Percentiles rank a stretch among this genome's conserved stretches.
These are phyloP conservation scores for Phytophthora colocasiae DNA, from an alignment of 352 stramenopile species.

Conservation along the genomic window DNA sequence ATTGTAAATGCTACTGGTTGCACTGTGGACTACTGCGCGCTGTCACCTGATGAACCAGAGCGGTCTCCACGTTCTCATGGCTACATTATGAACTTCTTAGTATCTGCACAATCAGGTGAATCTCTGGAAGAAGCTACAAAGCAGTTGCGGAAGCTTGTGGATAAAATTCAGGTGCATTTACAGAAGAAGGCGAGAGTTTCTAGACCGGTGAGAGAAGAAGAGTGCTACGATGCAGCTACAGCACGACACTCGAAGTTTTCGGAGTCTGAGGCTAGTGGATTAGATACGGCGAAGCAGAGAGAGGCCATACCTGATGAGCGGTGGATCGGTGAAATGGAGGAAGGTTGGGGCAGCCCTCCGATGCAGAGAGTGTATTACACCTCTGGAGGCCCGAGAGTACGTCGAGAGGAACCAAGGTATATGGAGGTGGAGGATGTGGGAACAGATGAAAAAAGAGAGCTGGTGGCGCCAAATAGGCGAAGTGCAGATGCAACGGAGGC, in stretches of 20 bases:
- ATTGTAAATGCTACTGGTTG: constrained; percentile 60
- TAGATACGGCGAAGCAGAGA: constrained; percentile 9
- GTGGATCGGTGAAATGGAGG: constrained; percentile 5
- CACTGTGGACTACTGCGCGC: constrained; percentile 72
- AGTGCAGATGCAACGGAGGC: constrained; percentile 5
- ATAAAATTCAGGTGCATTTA: constrained; percentile 58
- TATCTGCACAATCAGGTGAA: constrained; percentile 49
- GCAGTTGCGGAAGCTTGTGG: constrained; percentile 51
- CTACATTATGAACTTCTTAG: constrained; percentile 70
- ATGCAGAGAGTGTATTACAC: constrained; percentile 30
- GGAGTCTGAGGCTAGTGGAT: background rate
- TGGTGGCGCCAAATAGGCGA: constrained; percentile 11
- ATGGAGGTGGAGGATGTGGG: constrained; percentile 22
- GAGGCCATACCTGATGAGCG: constrained; percentile 10
- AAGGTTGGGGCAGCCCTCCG: constrained; percentile 10
- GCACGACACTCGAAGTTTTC: constrained; percentile 6
- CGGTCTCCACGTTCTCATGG: constrained; percentile 30
- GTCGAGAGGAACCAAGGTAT: constrained; percentile 29
- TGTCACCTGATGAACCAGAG: constrained; percentile 55
- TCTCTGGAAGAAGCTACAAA: constrained; percentile 57
- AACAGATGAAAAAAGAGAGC: constrained; percentile 38
- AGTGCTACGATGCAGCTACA: constrained; percentile 8
- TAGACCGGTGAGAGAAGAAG: background rate
- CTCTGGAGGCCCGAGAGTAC: background rate
- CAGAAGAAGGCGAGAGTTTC: constrained; percentile 47